Percentiles rank a stretch among this genome's conserved stretches.
phyloP scores from a whole-genome alignment of 805 yeast species.

The Suhomyces prunicola region DNA sequence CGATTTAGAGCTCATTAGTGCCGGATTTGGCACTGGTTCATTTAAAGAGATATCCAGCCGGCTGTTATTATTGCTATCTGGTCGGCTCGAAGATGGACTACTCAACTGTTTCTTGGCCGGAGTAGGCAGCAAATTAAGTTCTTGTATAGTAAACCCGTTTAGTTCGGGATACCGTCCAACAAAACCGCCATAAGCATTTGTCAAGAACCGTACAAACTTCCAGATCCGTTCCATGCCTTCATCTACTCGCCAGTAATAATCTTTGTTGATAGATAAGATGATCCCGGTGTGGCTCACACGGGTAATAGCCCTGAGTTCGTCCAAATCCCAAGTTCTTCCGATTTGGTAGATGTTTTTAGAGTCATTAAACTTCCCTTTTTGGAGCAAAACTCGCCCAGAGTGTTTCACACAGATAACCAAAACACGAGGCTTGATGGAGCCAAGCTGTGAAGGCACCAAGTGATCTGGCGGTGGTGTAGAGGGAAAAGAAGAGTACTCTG shows the following conservation, averaged over 20 bases:
- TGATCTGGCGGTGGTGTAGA: slow-evolving; percentile 62
- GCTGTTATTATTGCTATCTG: not conserved
- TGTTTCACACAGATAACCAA: slow-evolving; percentile 59
- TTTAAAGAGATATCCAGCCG: slow-evolving; percentile 10
- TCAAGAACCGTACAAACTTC: slow-evolving; percentile 34
- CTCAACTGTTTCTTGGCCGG: slow-evolving; percentile 13
- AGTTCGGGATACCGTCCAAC: slow-evolving; percentile 38
- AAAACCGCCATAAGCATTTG: slow-evolving; percentile 30
- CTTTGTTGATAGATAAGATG: slow-evolving; percentile 61
- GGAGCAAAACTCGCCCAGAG: slow-evolving; percentile 67
- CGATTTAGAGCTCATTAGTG: slow-evolving; percentile 20
- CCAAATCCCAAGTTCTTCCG: slow-evolving; percentile 89
- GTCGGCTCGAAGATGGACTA: not conserved
- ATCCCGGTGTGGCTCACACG: slow-evolving; percentile 57
- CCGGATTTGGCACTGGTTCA: slow-evolving; percentile 21
- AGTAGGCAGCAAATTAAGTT: slow-evolving; percentile 31
- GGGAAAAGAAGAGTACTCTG: slow-evolving; percentile 73
- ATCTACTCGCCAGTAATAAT: slow-evolving; percentile 68
- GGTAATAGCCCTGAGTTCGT: slow-evolving; percentile 58
- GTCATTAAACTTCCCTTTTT: slow-evolving; percentile 79
- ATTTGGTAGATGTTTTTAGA: slow-evolving; percentile 72
- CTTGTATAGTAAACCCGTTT: slow-evolving; percentile 30
- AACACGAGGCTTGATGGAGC: slow-evolving; percentile 54
- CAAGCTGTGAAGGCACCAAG: slow-evolving; percentile 38
- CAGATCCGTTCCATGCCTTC: slow-evolving; percentile 37